Conservation (phyloP, 1,284 basidiomycete species). For the Singerocomus rubriflavus region DNA sequence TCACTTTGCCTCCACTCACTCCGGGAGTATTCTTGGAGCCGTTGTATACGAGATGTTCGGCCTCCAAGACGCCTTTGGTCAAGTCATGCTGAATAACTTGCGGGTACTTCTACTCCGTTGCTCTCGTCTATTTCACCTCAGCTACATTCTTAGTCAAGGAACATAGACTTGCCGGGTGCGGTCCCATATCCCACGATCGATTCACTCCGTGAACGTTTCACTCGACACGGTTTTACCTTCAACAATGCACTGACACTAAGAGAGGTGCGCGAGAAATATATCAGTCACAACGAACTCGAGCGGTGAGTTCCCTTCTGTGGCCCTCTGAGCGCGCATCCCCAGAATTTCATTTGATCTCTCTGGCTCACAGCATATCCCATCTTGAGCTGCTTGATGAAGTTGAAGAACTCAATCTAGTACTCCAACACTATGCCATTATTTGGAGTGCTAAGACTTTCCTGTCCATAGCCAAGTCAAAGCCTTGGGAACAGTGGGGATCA, state of each 20-base stretch:
- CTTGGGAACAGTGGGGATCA: conserved; percentile 43
- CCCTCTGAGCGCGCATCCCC: neutral
- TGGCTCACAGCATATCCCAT: conserved; percentile 55
- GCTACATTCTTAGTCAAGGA: conserved; percentile 54
- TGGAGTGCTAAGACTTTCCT: conserved; percentile 53
- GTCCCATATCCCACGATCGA: conserved; percentile 46
- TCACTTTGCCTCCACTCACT: conserved; percentile 39
- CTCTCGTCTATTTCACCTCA: neutral
- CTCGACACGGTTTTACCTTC: conserved; percentile 48
- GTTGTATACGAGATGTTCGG: conserved; percentile 92
- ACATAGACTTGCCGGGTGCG: conserved; percentile 73
- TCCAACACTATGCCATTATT: conserved; percentile 84
- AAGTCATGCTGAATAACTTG: conserved; percentile 85
- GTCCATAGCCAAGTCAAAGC: conserved; percentile 4
- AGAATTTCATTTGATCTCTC: conserved; percentile 4
- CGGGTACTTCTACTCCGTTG: conserved; percentile 44
- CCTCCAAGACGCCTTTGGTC: conserved; percentile 79
- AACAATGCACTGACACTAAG: conserved; percentile 21
- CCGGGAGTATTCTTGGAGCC: conserved; percentile 41
- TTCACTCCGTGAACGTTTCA: conserved; percentile 62
- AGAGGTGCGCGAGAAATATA: conserved; percentile 53
- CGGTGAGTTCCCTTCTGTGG: conserved; percentile 43
- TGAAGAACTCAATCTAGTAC: conserved; percentile 85
- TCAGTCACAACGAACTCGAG: conserved; percentile 55
- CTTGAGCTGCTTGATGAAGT: conserved; percentile 87